Base-by-base conservation (phyloP, 2,329 filamentous ascomycete species). In the Trichoderma polysporum region DNA sequence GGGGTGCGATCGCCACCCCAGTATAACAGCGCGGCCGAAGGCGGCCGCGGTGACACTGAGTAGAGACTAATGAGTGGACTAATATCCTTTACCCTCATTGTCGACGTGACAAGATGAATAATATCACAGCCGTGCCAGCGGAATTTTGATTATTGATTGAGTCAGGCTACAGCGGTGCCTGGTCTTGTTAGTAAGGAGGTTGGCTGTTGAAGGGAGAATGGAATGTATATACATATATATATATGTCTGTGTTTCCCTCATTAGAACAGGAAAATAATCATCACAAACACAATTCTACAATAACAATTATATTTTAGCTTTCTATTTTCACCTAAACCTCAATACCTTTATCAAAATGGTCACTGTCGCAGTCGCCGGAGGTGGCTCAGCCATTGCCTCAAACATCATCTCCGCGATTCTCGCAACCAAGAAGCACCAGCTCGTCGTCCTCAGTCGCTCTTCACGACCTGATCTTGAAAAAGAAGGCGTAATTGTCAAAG, bases 341-440 rank as follows among this genome's bases (percentile, higher is more conserved):
- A 53, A 1, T 17, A 27, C 2, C 59, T 29, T 37, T 22, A 22
- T 39, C 58, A 67, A 54, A 61, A 67, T 67, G 58, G 65, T 67
- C 15, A 67, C 65, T 1, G 65, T 63, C 19, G 65, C 65, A 13
- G 31, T 67, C 19, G 58, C 65, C 1, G 65, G 65, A 63, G 58
- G 57, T n/a, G 31, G 35, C 33, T 66, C 65, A 22, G 25, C 45
- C 49, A 54, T 67, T 2, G 65, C 58, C 15, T 67, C 65, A 12
- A 67, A 62, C 58, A 63, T 67, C 58, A 62, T 67, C 37, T 9
- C 17, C 41, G 49, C 47, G n/a, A 63, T 67, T 37, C 47, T 67
- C 5, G 65, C 65, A 19, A 54, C 49, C 27, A 63, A 63, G 17
- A 62, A 67, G 17, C 65, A 67, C 29, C 35, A 53, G 10, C 57